phyloP scores from a whole-genome alignment of 2,329 filamentous ascomycete species.

The Fusarium scirpi region DNA sequence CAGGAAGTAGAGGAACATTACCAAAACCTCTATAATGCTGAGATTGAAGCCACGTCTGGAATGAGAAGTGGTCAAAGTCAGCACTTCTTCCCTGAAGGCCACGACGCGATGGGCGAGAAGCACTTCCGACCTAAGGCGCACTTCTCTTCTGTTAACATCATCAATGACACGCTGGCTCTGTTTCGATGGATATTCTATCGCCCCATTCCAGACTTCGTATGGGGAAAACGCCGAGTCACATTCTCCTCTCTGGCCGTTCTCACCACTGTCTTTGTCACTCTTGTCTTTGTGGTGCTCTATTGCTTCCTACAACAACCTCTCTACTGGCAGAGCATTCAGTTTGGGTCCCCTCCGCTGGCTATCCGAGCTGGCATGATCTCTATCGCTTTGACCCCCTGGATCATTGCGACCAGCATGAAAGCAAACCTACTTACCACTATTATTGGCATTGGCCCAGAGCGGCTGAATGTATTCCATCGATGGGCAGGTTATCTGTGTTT shows the following conservation, averaged over 20 bases:
- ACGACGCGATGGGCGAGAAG: slow-evolving; percentile 64
- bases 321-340: slow-evolving; percentile 88
- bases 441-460: slow-evolving; percentile 91
- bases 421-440: slow-evolving; percentile 86
- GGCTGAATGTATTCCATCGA: slow-evolving; percentile 91
- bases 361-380: slow-evolving; percentile 92
- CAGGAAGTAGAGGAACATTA: slow-evolving; percentile 79
- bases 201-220: slow-evolving; percentile 79
- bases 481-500: slow-evolving; percentile 92
- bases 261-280: slow-evolving; percentile 73
- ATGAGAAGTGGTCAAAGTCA: slow-evolving; percentile 65
- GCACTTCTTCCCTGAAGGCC: slow-evolving; percentile 80
- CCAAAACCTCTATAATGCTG: slow-evolving; percentile 63
- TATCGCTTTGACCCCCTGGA: slow-evolving; percentile 92
- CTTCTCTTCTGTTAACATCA: slow-evolving; percentile 76
- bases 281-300: slow-evolving; percentile 82
- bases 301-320: slow-evolving; percentile 89
- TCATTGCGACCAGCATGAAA: slow-evolving; percentile 89
- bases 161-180: slow-evolving; percentile 85
- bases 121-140: slow-evolving; percentile 75
- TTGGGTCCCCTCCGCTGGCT: slow-evolving; percentile 88
- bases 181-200: slow-evolving; percentile 91
- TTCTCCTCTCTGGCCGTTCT: slow-evolving; percentile 85
- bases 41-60: slow-evolving; percentile 60
- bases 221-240: slow-evolving; percentile 76